phyloP scores from a whole-genome alignment of 73 alveolate species.

The Paramecium caudatum region DNA sequence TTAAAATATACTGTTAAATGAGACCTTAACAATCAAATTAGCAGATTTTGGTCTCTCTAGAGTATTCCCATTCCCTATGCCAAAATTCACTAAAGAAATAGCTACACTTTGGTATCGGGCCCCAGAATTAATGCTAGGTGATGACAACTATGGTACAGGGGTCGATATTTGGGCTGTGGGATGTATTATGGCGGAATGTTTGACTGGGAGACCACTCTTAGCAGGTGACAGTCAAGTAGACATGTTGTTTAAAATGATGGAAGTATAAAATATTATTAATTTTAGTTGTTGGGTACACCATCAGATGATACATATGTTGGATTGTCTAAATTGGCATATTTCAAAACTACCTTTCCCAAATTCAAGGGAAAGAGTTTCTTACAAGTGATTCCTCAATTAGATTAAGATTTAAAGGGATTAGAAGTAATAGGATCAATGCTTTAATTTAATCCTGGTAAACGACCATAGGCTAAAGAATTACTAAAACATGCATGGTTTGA shows the following conservation, averaged over 20 bases:
- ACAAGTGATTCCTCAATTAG: neutral
- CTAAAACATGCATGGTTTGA: constrained; percentile 28
- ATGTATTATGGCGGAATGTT: constrained; percentile 94
- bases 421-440: neutral
- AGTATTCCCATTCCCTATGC: constrained; percentile 82
- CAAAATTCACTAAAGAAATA: constrained; percentile 88
- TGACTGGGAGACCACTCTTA: constrained; percentile 89
- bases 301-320: constrained; percentile 48
- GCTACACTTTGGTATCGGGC: constrained; percentile 97
- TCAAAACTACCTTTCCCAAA: constrained; percentile 51
- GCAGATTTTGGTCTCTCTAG: constrained; percentile 95
- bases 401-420: neutral
- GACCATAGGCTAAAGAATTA: constrained; percentile 61
- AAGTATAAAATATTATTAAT: neutral
- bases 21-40: constrained; percentile 79
- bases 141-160: constrained; percentile 85
- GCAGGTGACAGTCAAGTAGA: constrained; percentile 93
- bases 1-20: constrained; percentile 83
- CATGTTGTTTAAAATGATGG: constrained; percentile 89
- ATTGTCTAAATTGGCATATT: constrained; percentile 26
- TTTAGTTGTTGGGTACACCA: constrained; percentile 70
- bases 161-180: constrained; percentile 98
- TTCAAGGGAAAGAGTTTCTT: constrained; percentile 1
- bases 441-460: constrained; percentile 12
- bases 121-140: constrained; percentile 96